phyloP scores from a whole-genome alignment of 352 stramenopile species.

The Globisporangium nagaii region DNA sequence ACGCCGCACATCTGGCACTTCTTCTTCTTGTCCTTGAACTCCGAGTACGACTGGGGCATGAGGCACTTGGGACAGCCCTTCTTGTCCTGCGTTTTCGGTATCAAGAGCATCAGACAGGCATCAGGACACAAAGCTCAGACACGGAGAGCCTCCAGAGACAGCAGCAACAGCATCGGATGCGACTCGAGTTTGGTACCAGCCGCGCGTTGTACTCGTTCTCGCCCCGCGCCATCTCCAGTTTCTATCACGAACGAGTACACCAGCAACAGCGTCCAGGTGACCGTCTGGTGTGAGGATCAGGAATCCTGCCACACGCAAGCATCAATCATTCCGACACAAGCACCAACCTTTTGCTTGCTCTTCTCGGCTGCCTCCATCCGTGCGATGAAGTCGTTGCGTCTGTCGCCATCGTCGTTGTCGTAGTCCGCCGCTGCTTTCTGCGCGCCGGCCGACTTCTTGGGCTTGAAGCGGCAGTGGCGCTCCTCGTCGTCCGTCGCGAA shows the following conservation, averaged over 20 bases:
- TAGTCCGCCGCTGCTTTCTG: constrained; percentile 26
- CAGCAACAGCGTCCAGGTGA: background rate
- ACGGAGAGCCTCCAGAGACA: no score
- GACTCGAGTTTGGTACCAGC: constrained; percentile 42
- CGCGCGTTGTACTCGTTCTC: constrained; percentile 73
- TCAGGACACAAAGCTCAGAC: background rate
- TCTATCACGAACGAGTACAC: constrained; percentile 23
- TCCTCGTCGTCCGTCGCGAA: constrained; percentile 74
- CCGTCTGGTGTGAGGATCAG: no score
- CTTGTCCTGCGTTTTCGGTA: constrained; percentile 52
- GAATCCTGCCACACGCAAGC: no score
- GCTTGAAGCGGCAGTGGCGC: constrained; percentile 63
- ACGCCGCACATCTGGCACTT: constrained; percentile 72
- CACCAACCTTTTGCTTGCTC: constrained; percentile 79
- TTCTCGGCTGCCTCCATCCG: constrained; percentile 76
- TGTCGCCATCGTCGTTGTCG: constrained; percentile 9
- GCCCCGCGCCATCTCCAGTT: constrained; percentile 60
- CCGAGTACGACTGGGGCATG: constrained; percentile 68
- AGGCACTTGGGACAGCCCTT: constrained; percentile 70
- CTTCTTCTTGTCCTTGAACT: constrained; percentile 87
- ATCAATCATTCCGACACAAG: no score
- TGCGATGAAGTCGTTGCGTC: constrained; percentile 45
- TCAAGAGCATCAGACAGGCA: no score
- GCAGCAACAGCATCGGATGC: no score
- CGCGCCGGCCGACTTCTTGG: constrained; percentile 15